phyloP scores from a whole-genome alignment of 73 alveolate genomes.

The Loxodes magnus region DNA sequence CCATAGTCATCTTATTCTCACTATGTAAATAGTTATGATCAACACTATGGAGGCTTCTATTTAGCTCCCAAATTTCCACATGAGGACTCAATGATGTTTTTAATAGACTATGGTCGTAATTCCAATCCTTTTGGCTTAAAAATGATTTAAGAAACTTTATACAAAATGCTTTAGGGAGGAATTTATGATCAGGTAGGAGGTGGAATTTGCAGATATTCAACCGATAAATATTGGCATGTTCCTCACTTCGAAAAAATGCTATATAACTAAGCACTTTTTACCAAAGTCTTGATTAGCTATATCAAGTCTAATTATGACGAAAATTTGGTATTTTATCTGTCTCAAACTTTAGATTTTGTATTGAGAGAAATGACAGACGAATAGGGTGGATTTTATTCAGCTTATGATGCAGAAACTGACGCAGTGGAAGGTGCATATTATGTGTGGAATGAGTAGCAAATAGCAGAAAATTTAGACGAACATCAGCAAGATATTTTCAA shows the following conservation, averaged over 20 bases:
- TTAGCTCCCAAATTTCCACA: constrained; percentile 2
- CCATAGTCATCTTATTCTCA: too few relatives aligned
- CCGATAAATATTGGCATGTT: not conserved
- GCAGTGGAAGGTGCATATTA: not conserved
- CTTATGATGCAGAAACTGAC: not conserved
- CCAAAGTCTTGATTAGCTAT: not conserved
- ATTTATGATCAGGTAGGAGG: constrained; percentile 5
- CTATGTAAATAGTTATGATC: too few relatives aligned
- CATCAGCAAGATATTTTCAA: not conserved
- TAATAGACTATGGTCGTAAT: too few relatives aligned
- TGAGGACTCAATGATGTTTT: not conserved
- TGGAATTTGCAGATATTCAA: not conserved
- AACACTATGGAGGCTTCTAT: not conserved
- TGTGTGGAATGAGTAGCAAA: not conserved
- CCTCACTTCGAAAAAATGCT: constrained; percentile 11
- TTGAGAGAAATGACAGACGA: not conserved
- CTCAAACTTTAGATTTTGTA: not conserved
- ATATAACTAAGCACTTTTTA: not conserved
- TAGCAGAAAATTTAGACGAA: not conserved
- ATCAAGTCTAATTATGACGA: not conserved
- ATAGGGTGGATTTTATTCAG: not conserved
- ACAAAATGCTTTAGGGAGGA: constrained; percentile 5
- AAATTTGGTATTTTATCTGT: not conserved
- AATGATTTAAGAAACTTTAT: not conserved
- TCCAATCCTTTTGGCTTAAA: too few relatives aligned